Evolutionary conservation across 2,329 filamentous ascomycete genomes (phyloP), one percentile per base, ranked within the genome.

Genomic region (Moelleriella libera): DNA sequence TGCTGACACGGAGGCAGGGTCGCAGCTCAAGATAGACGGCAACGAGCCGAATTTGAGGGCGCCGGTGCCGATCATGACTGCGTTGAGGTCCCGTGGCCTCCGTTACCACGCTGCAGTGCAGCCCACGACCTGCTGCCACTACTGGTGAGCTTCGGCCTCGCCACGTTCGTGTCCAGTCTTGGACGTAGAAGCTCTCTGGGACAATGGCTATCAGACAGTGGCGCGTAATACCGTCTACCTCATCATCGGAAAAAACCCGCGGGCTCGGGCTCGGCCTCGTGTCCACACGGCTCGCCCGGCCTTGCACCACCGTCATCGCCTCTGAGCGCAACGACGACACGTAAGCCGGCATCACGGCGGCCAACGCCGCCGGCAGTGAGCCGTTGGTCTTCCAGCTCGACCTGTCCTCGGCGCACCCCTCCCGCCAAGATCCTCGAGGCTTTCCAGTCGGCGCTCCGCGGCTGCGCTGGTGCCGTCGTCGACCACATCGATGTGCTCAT

Each of bases 261-360:
- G 67, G 67, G 44, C 58, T 70, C 6, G 67, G 68, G 3, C 53
- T 60, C 7, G 66, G 65, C 1, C 55, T 70, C 5, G 51, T 66
- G 30, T 55, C 55, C 37, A 47, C 52, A 0, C 60, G 70, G 43
- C 60, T 72, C 1, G 62, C 70, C 32, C 74, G 75, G 21, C 68
- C 75, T 52, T 75, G 76, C 53, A 75, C 80, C 55, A 76, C 60
- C 2, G 55, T 67, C 43, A 57, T 69, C 21, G 65, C 63, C 2
- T 62, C 61, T 1, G 65, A 67, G 4, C 63, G 67, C 11, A 55
- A 58, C 44, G 52, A 58, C 3, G 34, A 51, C 10, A 47, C 55
- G 2, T 40, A 51, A 0, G 49, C 53, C 0, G 51, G 50, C 0
- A 50, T 61, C 6, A 45, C 52, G 5, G 46, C 60, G 0, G 49